Evolutionary conservation across 495 filamentous ascomycete species (phyloP).

Genomic region (Lasiosphaeris hirsuta): DNA sequence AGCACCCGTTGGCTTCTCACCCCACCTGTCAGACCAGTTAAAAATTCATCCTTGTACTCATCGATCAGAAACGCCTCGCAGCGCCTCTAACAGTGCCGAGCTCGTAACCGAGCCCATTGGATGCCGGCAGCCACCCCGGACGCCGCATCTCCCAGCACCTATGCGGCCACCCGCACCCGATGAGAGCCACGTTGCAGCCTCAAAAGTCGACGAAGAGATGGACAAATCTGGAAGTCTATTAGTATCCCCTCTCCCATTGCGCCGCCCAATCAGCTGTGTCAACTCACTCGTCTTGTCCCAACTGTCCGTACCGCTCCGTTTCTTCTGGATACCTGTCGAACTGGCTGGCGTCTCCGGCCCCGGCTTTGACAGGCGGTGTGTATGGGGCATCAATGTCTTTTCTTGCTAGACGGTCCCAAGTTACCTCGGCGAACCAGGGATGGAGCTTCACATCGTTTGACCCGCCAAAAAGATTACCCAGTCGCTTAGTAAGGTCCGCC

Average conservation of each 20-base stretch:
- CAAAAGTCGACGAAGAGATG: conserved; percentile 73
- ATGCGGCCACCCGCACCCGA: background rate
- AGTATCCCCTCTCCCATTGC: background rate
- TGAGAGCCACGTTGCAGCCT: conserved; percentile 10
- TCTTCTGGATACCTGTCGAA: conserved; percentile 98
- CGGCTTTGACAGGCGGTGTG: conserved; percentile 91
- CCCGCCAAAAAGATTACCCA: conserved; percentile 93
- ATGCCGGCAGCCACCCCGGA: background rate
- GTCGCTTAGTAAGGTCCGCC: conserved; percentile 85
- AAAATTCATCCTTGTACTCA: too few relatives aligned
- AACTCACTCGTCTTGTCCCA: conserved; percentile 79
- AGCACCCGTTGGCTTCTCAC: too few relatives aligned
- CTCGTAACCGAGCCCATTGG: background rate
- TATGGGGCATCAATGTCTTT: conserved; percentile 99
- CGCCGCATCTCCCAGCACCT: background rate
- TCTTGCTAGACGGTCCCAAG: conserved; percentile 87
- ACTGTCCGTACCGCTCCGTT: conserved; percentile 79
- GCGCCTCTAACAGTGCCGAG: background rate
- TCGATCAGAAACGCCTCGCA: too few relatives aligned
- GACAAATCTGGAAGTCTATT: conserved; percentile 51
- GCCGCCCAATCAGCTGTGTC: background rate
- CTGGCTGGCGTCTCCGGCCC: conserved; percentile 91
- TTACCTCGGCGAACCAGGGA: conserved; percentile 94
- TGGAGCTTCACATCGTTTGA: conserved; percentile 92
- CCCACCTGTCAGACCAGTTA: too few relatives aligned